These are phyloP conservation scores for Wickerhamomyces sydowiorum DNA, from an alignment of 805 yeast species.

Conservation along the genomic window DNA sequence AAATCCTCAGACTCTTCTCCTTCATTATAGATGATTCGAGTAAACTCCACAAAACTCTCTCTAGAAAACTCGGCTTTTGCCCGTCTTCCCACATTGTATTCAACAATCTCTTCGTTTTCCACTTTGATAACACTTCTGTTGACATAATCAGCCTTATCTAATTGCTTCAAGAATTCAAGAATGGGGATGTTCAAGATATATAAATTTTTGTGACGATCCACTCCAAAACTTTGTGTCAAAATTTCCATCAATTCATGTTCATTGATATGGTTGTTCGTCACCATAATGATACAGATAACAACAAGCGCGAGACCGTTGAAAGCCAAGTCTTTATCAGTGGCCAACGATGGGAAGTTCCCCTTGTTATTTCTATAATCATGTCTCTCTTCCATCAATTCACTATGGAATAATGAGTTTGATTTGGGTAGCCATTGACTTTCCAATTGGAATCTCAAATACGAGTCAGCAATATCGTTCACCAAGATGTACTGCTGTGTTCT, in stretches of 20 bases:
- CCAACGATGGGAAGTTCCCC: conserved; percentile 10
- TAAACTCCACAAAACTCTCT: conserved; percentile 18
- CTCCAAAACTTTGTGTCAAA: conserved; percentile 30
- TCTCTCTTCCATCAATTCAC: conserved; percentile 19
- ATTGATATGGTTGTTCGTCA: conserved; percentile 25
- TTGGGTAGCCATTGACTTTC: conserved; percentile 7
- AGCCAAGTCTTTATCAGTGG: conserved; percentile 12
- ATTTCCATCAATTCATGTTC: conserved; percentile 37
- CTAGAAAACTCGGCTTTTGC: conserved; percentile 21
- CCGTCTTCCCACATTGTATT: conserved; percentile 24
- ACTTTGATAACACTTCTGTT: conserved; percentile 13
- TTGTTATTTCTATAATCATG: conserved; percentile 19
- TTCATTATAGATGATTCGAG: conserved; percentile 18
- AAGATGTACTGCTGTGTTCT: conserved; percentile 13
- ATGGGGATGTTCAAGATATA: conserved; percentile 10
- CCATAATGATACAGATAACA: conserved; percentile 16
- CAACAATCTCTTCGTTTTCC: conserved; percentile 20
- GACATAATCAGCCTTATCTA: conserved; percentile 23
- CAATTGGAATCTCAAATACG: conserved; percentile 8
- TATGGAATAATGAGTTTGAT: conserved; percentile 11
- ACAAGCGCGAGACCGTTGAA: conserved; percentile 17
- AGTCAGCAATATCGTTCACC: conserved; percentile 8
- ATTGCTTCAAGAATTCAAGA: conserved; percentile 15
- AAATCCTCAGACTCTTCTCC: conserved; percentile 14
- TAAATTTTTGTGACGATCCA: conserved; percentile 5